Evolutionary conservation across 768 basidiomycete genomes (phyloP).

Genomic region (Amylocystis lapponica): DNA sequence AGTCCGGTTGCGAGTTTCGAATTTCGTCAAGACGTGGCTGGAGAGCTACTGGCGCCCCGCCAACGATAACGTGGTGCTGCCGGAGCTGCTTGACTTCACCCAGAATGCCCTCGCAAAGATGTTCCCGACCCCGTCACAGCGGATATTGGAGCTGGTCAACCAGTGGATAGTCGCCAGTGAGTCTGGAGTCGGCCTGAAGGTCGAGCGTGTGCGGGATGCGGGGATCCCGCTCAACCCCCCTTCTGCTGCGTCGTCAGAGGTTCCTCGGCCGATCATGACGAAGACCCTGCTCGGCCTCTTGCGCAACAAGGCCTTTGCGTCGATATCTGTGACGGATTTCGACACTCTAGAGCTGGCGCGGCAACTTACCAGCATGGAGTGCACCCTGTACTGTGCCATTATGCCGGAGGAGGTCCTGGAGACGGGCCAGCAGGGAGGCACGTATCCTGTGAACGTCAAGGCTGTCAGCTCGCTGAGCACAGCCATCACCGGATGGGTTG

Average conservation of each 20-base stretch:
- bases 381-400: conserved; percentile 79
- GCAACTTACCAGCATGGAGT: conserved; percentile 93
- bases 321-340: conserved; percentile 81
- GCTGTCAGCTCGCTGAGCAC: conserved; percentile 87
- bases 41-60: conserved; percentile 85
- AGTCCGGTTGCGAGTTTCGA: conserved; percentile 84
- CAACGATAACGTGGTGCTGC: conserved; percentile 62
- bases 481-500: conserved; percentile 91
- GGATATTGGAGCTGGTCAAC: conserved; percentile 65
- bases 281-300: conserved; percentile 68
- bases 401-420: conserved; percentile 86
- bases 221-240: conserved; percentile 71
- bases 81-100: conserved; percentile 53
- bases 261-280: conserved; percentile 84
- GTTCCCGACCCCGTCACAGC: conserved; percentile 65
- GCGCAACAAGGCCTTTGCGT: conserved; percentile 55
- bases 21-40: conserved; percentile 92
- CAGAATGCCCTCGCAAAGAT: conserved; percentile 52
- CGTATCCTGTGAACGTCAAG: conserved; percentile 65
- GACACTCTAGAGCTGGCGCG: conserved; percentile 89
- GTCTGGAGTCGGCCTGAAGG: conserved; percentile 47
- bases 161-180: conserved; percentile 30
- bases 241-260: conserved; percentile 46
- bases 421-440: conserved; percentile 62
- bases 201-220: conserved; percentile 65